Percentiles rank a stretch among this genome's conserved stretches.
Conservation (phyloP, 2,329 filamentous ascomycete species). For the Pseudocercospora eumusae region DNA sequence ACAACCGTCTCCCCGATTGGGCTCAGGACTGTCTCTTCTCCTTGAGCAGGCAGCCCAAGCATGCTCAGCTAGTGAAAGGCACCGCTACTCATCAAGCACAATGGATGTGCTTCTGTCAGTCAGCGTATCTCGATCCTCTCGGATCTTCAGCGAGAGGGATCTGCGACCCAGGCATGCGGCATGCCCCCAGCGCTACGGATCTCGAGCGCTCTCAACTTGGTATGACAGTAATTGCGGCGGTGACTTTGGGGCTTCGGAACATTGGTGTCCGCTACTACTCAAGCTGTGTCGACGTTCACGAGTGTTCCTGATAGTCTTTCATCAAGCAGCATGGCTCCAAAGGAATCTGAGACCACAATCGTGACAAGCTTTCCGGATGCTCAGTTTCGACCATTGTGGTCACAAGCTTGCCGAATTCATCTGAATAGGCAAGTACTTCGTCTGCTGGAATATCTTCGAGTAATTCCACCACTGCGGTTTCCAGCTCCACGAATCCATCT, state of each 20-base stretch:
- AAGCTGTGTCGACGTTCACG: neutral
- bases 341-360: no score
- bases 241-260: neutral
- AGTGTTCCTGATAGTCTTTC: no score
- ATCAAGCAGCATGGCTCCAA: no score
- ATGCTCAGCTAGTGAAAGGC: conserved; percentile 57
- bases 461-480: neutral
- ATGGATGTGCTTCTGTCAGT: conserved; percentile 73
- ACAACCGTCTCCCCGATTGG: conserved; percentile 40
- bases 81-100: conserved; percentile 52
- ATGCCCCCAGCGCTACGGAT: conserved; percentile 30
- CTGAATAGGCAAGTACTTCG: neutral
- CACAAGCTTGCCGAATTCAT: neutral
- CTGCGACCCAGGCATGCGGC: conserved; percentile 59
- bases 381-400: neutral
- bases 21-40: conserved; percentile 37
- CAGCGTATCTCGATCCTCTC: conserved; percentile 60
- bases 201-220: neutral
- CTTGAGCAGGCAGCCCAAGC: conserved; percentile 64
- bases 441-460: neutral
- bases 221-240: neutral
- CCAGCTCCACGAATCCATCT: neutral
- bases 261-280: neutral
- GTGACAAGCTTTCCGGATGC: no score
- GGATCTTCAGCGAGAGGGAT: conserved; percentile 52